A percentile compares a stretch with the other conserved stretches of the same genome.
Conservation (phyloP, 495 filamentous ascomycete genomes). For the Geoglossum glabrum region DNA sequence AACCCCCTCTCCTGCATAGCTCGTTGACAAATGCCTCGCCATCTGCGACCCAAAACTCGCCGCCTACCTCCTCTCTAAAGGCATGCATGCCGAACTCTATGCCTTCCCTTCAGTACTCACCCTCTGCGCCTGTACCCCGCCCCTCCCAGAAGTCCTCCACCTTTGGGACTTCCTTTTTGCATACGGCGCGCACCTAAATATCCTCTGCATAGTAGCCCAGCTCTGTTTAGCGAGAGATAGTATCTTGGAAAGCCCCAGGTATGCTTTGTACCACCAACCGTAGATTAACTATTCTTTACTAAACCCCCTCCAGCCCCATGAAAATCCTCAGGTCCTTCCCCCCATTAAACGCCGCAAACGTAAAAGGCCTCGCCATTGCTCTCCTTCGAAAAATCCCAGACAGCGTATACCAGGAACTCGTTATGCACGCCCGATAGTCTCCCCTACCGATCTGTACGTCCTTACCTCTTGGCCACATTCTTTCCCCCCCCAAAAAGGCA, state of each 20-base stretch:
- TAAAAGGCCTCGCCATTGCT: constrained; percentile 59
- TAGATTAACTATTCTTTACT: neutral
- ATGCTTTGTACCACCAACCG: constrained; percentile 11
- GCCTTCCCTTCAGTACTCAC: constrained; percentile 95
- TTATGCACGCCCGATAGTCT: constrained; percentile 58
- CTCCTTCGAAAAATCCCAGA: constrained; percentile 73
- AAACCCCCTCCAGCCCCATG: constrained; percentile 43
- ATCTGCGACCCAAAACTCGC: constrained; percentile 83
- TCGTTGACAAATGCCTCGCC: constrained; percentile 78
- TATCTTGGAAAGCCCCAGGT: constrained; percentile 69
- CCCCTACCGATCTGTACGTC: neutral
- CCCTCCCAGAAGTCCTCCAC: constrained; percentile 76
- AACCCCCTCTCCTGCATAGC: constrained; percentile 1
- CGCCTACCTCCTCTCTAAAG: constrained; percentile 60
- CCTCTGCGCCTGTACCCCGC: constrained; percentile 90
- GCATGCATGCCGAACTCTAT: constrained; percentile 80
- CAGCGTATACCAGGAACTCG: constrained; percentile 73
- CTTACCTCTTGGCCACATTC: neutral
- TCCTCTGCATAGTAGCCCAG: constrained; percentile 95
- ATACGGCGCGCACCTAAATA: constrained; percentile 84
- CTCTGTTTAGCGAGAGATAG: constrained; percentile 70
- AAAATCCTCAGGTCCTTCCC: constrained; percentile 82
- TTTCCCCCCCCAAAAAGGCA: too few relatives aligned
- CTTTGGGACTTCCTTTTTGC: constrained; percentile 98
- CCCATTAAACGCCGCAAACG: constrained; percentile 55